Base-by-base conservation (phyloP, 352 stramenopile species). In the Globisporangium perplexum region DNA sequence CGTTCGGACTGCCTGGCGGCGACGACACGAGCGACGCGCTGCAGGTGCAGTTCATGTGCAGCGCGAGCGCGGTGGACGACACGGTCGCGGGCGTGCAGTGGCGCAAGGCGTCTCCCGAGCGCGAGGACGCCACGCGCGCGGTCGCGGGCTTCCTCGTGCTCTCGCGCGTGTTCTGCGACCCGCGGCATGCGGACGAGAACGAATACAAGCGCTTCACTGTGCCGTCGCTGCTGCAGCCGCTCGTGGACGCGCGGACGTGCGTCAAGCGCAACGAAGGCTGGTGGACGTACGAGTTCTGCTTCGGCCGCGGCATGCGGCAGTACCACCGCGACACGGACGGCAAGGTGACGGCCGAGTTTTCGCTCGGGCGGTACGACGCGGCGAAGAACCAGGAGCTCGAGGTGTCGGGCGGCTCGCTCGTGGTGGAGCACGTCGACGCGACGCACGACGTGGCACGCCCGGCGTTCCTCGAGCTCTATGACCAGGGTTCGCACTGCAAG, bases 231-330 rank as follows among this genome's bases (percentile, higher is more conserved):
- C 55, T 90, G 45, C 64, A 69, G 44, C 81, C 83, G 1, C 48
- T 90, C 26, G 58, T 61, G 8, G 68, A 76, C 30, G 47, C 64
- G 2, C 65, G 68, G 22, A 85, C 75, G 42, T 93, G 83, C 57
- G 62, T 91, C 23, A 91, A 86, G 52, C 68, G 80, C 20, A 91
- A 83, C 36, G 83, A 93, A n/a, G 47, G 47, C 47, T 51, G 47
- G 47, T 51, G 47, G 83, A 89, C 83, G 10, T 91, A 91, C 58
- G 80, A 93, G 60, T 83, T 90, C 50, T 93, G 83, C 57, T 85
- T 93, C 50, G 81, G 79, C 30, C 62, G 71, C 7, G 69, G 70
- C 30, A 64, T 90, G 24, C 74, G 80, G 30, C 83, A 93, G 60
- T 93, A 88, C 53, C 83, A 91, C 31, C 77, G 77, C 38, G 71